These are phyloP conservation scores for Ceratobasidium sp. DNA, from an alignment of 1,284 basidiomycete genomes.

Conservation along the genomic window DNA sequence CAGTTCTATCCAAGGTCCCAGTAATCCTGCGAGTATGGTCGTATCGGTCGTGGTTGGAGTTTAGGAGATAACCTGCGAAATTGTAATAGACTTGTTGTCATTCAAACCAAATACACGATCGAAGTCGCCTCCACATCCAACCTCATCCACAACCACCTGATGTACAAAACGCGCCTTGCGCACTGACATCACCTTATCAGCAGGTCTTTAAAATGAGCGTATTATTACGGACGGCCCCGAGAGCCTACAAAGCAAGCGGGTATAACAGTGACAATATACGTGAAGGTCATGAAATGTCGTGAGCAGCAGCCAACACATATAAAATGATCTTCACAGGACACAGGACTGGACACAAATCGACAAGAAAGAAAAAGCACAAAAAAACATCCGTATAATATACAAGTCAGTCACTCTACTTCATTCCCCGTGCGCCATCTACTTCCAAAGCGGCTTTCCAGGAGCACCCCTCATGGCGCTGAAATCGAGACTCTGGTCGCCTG, in stretches of 20 bases:
- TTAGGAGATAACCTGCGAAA: conserved; percentile 1
- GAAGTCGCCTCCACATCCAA: neutral
- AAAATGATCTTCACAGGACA: conserved; percentile 35
- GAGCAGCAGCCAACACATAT: conserved; percentile 14
- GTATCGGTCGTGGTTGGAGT: conserved; percentile 18
- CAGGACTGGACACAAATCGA: conserved; percentile 37
- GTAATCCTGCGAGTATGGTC: neutral
- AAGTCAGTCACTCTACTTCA: conserved; percentile 7
- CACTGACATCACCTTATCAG: conserved; percentile 13
- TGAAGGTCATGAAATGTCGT: conserved; percentile 30
- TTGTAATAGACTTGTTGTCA: conserved; percentile 31
- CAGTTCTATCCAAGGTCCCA: neutral
- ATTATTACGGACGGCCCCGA: neutral
- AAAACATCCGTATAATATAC: conserved; percentile 30
- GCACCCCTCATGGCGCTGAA: conserved; percentile 6
- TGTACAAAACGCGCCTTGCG: conserved; percentile 8
- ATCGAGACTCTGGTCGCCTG: conserved; percentile 39
- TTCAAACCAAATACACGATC: conserved; percentile 34
- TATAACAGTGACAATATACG: conserved; percentile 34
- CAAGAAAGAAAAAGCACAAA: conserved; percentile 5
- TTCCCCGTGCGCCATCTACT: neutral
- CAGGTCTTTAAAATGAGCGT: neutral
- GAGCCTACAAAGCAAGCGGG: conserved; percentile 23
- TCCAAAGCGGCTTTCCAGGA: conserved; percentile 32
- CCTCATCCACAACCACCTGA: conserved; percentile 3